Base-by-base conservation (phyloP, 2,329 filamentous ascomycete genomes). In the Sporothrix globosa region DNA sequence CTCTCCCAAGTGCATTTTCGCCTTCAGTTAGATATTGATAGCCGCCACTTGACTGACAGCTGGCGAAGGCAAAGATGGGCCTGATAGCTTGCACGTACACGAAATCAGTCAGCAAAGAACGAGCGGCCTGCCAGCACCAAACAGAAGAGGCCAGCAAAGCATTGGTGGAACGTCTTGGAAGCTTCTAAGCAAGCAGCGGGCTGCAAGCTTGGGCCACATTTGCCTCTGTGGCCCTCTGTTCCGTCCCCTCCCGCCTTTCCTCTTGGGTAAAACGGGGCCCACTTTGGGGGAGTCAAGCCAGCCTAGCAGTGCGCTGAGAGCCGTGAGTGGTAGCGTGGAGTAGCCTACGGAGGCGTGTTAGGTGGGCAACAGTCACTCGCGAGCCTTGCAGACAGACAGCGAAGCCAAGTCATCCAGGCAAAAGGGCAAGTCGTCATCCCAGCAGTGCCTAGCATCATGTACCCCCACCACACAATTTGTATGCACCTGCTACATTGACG, bases 381-480 rank as follows among this genome's bases (percentile, higher is more conserved):
- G n/a, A 39, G 58, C 58, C 58, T 61, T 54, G 52, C 24, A 24
- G 46, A 6, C 9, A 48, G 46, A 48, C 46, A 9, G 48, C 17
- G 10, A 13, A 50, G 48, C 52, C 24, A 14, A 39, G 54, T 17
- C 54, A 58, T 10, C 54, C 58, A 69, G 68, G 68, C 56, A 63
- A 68, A 48, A 27, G 30, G 24, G 34, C 60, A 75, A 74, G 73
- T 77, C 77, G 77, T 78, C 77, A 78, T 78, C 75, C 75, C 69
- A 74, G 73, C 76, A 73, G 76, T 75, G 76, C 77, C 77, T 78
- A 72, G 71, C 60, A 34, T 10, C 13, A 69, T 53, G 73, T 74
- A 74, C 69, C 58, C 19, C 10, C 56, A 17, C 50, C 58, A 65
- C 30, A 5, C 34, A 10, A 27, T 41, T 60, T 63, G 63, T 48